Base-by-base conservation (phyloP, 495 filamentous ascomycete genomes). In the Podospora pseudopauciseta region DNA sequence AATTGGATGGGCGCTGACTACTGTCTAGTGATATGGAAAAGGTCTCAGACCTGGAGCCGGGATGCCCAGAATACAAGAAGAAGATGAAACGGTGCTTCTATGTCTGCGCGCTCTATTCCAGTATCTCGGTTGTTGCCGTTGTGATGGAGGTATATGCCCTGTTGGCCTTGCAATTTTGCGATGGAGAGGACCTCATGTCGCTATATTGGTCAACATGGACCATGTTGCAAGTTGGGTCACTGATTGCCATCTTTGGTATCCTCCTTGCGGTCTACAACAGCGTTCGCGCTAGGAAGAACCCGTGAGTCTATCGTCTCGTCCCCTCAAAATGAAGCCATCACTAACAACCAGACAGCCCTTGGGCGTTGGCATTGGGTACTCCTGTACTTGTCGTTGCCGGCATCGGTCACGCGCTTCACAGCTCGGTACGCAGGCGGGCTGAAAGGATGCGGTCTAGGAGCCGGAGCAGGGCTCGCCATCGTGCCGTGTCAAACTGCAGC, bases 161-260 rank as follows among this genome's bases (percentile, higher is more conserved):
- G 1, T 64, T 83, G 19, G 78, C 79, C 2, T 67, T 85, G 58
- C 76, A 82, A 62, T 84, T 82, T 67, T 85, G 83, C 71, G 78
- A 83, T 61, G 78, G 79, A 13, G 82, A 85, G 67, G 80, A 83
- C 68, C 74, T 83, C 64, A 81, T 83, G 73, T 73, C 78, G 5
- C 75, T 86, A 0, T 83, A 81, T 71, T 84, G 82, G 82, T 75
- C 79, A 1, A 80, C 79, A 0, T 86, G 80, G 81, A 79, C 78
- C 20, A 80, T 81, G 74, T 68, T 84, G 39, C 77, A 80, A 67
- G 75, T 84, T 7, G 83, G 83, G 7, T 77, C 81, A 13, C 65
- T 80, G 57, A 81, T 85, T n/a, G 83, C 83, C 34, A 82, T 83
- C 39, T 54, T 82, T 16, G 83, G 83, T 11, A 78, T 85, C 26